Conservation (phyloP, 2,329 filamentous ascomycete genomes). For the Metarhizium brunneum region DNA sequence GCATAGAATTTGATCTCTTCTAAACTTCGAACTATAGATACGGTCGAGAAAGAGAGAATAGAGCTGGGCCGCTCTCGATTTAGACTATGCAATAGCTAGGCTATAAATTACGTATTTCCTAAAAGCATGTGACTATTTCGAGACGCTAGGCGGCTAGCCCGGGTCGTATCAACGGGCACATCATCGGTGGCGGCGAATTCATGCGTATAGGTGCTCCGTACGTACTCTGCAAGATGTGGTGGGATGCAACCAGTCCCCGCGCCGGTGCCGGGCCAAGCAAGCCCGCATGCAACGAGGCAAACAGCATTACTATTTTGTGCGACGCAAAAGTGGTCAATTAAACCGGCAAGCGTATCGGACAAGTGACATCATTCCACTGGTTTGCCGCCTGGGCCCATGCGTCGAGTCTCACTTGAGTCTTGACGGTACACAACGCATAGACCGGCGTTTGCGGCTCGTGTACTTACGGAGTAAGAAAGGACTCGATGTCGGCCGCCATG, state of each 20-base stretch:
- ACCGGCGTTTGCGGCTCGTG: too few relatives aligned
- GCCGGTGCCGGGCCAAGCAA: background rate
- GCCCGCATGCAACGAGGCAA: background rate
- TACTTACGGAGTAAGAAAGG: too few relatives aligned
- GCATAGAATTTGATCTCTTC: slow-evolving; percentile 2
- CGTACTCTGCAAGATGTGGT: too few relatives aligned
- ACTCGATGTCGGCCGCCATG: too few relatives aligned
- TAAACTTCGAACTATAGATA: background rate
- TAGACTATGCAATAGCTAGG: slow-evolving; percentile 1
- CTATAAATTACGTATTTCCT: background rate
- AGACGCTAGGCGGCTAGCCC: too few relatives aligned
- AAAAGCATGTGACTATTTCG: background rate
- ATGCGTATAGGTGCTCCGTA: too few relatives aligned
- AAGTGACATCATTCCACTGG: background rate
- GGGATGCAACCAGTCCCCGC: too few relatives aligned
- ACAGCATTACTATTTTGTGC: background rate
- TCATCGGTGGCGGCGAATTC: too few relatives aligned
- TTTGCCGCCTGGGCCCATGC: too few relatives aligned
- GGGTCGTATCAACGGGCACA: too few relatives aligned
- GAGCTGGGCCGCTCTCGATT: background rate
- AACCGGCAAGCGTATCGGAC: background rate
- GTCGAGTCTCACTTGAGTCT: too few relatives aligned
- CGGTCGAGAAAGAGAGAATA: slow-evolving; percentile 1
- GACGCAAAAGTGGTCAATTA: background rate
- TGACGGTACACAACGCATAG: too few relatives aligned